Percentiles rank a stretch among this genome's conserved stretches.
Evolutionary conservation across 495 filamentous ascomycete species (phyloP).

Genomic region (Usnea hakonensis): DNA sequence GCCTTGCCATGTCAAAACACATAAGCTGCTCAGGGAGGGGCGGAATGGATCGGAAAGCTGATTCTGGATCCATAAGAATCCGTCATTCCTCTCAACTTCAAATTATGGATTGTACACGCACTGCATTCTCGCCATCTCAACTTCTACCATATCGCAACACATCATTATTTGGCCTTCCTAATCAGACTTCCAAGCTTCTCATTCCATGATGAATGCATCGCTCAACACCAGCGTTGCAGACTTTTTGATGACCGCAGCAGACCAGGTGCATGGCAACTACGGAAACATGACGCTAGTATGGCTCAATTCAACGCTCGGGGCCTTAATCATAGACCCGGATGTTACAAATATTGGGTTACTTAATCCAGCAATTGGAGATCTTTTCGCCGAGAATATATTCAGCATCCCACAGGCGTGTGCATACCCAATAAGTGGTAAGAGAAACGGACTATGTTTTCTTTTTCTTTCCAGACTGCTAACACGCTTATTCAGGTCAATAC

Average conservation of each 20-base stretch:
- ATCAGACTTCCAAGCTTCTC: not conserved
- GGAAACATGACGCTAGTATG: not conserved
- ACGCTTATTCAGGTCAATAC: not conserved
- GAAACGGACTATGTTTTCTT: not conserved
- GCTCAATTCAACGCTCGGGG: not conserved
- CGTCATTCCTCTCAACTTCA: not conserved
- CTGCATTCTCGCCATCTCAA: not conserved
- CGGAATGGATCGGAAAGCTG: not conserved
- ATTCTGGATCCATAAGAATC: not conserved
- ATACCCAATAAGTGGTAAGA: constrained; percentile 1
- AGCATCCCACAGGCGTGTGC: constrained; percentile 1
- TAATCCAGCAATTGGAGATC: not conserved
- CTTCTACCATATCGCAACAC: not conserved
- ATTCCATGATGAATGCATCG: not conserved
- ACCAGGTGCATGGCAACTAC: not conserved
- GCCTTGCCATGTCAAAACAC: not conserved
- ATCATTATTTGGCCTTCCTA: not conserved
- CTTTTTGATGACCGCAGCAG: not conserved
- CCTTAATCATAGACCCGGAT: not conserved
- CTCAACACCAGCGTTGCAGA: not conserved
- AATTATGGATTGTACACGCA: not conserved
- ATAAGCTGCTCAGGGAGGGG: not conserved
- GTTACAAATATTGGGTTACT: not conserved
- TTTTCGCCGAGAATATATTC: not conserved
- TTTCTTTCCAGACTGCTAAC: not conserved